Evolutionary conservation across 805 yeast genomes (phyloP).

Genomic region (Lachancea sp.): DNA sequence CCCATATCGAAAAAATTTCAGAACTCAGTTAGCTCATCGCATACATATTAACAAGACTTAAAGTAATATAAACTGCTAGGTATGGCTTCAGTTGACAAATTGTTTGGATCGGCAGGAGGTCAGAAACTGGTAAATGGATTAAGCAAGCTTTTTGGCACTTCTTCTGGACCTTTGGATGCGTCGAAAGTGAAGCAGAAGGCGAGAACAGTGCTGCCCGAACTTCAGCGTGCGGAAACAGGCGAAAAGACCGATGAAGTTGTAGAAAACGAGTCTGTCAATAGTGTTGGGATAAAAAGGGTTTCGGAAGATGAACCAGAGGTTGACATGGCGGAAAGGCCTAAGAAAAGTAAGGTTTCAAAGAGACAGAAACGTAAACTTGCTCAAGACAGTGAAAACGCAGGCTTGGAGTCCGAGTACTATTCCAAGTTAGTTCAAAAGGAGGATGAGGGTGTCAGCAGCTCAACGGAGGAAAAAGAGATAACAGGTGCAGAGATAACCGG

Average conservation of each 20-base stretch:
- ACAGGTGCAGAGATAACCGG: too few species aligned
- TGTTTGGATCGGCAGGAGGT: constrained; percentile 31
- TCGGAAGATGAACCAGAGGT: not conserved
- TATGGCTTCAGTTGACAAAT: constrained; percentile 31
- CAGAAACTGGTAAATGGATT: constrained; percentile 31
- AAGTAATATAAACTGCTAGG: not conserved
- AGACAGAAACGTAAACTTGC: constrained; percentile 13
- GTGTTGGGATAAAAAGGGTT: not conserved
- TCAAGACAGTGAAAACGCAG: constrained; percentile 38
- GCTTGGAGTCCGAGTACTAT: constrained; percentile 50
- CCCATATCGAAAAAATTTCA: not conserved
- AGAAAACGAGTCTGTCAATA: not conserved
- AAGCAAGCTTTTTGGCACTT: constrained; percentile 34
- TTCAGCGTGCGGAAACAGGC: constrained; percentile 15
- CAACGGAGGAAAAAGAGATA: too few species aligned
- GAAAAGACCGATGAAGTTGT: constrained; percentile 12
- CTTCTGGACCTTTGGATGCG: constrained; percentile 44
- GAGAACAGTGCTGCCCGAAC: constrained; percentile 20
- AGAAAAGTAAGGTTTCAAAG: constrained; percentile 25
- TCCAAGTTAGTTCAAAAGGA: constrained; percentile 40
- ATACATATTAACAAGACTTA: constrained; percentile 4
- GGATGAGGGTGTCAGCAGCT: constrained; percentile 13
- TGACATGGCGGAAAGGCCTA: constrained; percentile 14
- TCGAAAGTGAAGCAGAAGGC: constrained; percentile 14
- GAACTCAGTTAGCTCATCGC: constrained; percentile 15